Base-by-base conservation (phyloP, 768 basidiomycete genomes). In the Panus rudis region DNA sequence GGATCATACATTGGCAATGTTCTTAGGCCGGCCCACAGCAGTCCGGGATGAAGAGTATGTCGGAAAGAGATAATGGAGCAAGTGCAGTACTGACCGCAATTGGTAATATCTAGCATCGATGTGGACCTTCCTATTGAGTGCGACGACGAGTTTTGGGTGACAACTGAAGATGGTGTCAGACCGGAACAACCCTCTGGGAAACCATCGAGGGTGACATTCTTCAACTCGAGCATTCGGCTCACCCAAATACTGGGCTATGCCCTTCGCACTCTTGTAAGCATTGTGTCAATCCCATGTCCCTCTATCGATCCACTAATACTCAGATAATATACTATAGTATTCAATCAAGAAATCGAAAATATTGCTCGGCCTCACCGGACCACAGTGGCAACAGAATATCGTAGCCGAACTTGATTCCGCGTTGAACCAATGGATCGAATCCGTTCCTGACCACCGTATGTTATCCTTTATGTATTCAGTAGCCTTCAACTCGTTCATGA, bases 131-230 rank as follows among this genome's bases (percentile, higher is more conserved):
- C 48, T 3, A 30, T 47, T 0, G 85, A 89, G 57, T 79, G 89
- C 7, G 86, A 92, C 48, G 81, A 83, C 48, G 75, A 81, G 46
- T 89, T 78, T 53, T 91, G 86, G 87, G 71, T 78, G 10, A 62
- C 62, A 27, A 61, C 64, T 24, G 76, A 79, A 45, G n/a, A n/a
- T n/a, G n/a, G n/a, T n/a, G n/a, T n/a, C n/a, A n/a, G n/a, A n/a
- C 74, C 75, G 0, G 64, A 66, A 1, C 85, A 87, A 54, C 86
- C 85, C 1, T 52, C 63, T 6, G 70, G 65, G 6, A 76, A 70
- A 53, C 76, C 79, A 0, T 79, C 78, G 1, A 58, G 57, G 2
- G 64, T 84, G 4, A 52, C 77, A 1, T 80, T 69, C 39, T 84
- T 84, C 47, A 66, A 74, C 39, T 67, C 48, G 38, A 67, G 69